Percentiles rank a stretch among this genome's conserved stretches.
Evolutionary conservation across 1,284 basidiomycete genomes (phyloP).

Genomic region (Ceratobasidium sp.): DNA sequence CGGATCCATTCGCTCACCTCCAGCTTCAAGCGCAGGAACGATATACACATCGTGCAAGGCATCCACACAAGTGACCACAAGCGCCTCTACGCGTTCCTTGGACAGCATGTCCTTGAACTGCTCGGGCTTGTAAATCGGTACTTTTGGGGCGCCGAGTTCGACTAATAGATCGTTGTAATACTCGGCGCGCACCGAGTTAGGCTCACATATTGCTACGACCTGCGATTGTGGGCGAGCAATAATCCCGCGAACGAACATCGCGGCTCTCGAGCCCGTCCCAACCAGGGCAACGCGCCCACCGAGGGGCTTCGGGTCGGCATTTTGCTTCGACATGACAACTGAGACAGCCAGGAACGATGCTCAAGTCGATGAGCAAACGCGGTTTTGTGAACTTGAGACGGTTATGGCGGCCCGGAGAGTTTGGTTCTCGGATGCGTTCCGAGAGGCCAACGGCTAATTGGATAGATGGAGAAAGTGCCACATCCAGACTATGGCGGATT

Average conservation of each 20-base stretch:
- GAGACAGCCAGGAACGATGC: neutral
- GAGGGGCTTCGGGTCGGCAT: conserved; percentile 15
- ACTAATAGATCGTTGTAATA: conserved; percentile 64
- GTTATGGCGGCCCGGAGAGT: conserved; percentile 52
- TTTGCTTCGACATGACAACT: conserved; percentile 22
- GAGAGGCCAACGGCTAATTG: neutral
- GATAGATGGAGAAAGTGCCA: conserved; percentile 14
- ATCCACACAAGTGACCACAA: conserved; percentile 69
- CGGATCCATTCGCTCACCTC: conserved; percentile 54
- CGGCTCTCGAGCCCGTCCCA: conserved; percentile 62
- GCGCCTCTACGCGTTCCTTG: conserved; percentile 63
- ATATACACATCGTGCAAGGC: conserved; percentile 67
- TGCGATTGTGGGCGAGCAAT: conserved; percentile 56
- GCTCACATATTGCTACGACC: conserved; percentile 66
- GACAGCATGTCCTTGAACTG: conserved; percentile 65
- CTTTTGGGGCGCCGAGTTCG: conserved; percentile 58
- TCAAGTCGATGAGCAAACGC: conserved; percentile 55
- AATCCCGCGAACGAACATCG: conserved; percentile 61
- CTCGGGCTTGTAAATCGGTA: conserved; percentile 62
- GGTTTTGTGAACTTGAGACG: conserved; percentile 58
- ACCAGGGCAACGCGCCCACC: conserved; percentile 61
- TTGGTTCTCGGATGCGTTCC: neutral
- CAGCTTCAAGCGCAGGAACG: conserved; percentile 61
- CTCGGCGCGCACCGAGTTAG: conserved; percentile 63
- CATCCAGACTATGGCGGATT: neutral